These are phyloP conservation scores for Trichosporon faecale DNA, from an alignment of 1,284 basidiomycete genomes.

Conservation along the genomic window DNA sequence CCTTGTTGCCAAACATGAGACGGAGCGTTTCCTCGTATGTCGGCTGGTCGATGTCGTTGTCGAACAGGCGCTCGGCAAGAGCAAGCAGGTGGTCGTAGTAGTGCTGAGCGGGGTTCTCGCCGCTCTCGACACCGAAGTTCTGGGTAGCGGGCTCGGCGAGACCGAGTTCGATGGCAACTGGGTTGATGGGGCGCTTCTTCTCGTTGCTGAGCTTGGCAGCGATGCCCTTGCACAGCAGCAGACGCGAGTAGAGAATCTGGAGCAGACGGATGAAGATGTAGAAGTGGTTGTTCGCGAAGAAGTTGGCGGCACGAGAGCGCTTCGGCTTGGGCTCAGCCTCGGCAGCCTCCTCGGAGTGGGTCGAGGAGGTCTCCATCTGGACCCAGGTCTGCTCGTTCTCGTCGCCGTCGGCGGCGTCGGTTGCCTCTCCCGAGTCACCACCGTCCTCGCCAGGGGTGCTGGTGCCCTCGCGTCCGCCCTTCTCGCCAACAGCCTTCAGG, in stretches of 20 bases:
- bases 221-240: constrained; percentile 71
- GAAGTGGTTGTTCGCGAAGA: constrained; percentile 90
- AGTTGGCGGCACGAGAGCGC: constrained; percentile 55
- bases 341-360: constrained; percentile 45
- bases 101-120: constrained; percentile 59
- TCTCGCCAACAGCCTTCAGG: constrained; percentile 63
- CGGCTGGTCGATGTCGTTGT: constrained; percentile 82
- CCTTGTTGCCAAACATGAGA: constrained; percentile 94
- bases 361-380: constrained; percentile 31
- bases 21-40: constrained; percentile 93
- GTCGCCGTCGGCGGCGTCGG: constrained; percentile 48
- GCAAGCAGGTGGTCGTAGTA: constrained; percentile 86
- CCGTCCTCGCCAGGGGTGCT: constrained; percentile 38
- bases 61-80: constrained; percentile 90
- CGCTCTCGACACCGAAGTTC: constrained; percentile 50
- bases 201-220: constrained; percentile 56
- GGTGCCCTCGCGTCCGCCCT: constrained; percentile 57
- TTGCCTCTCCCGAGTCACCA: constrained; percentile 35
- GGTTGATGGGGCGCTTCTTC: constrained; percentile 56
- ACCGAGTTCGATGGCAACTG: constrained; percentile 61
- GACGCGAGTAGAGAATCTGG: constrained; percentile 81
- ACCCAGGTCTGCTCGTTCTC: constrained; percentile 33
- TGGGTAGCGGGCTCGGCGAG: constrained; percentile 58
- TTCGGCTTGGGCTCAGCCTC: constrained; percentile 42
- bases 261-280: constrained; percentile 84